These are phyloP conservation scores for Thyridium curvatum DNA, from an alignment of 2,329 filamentous ascomycete species.

Conservation along the genomic window DNA sequence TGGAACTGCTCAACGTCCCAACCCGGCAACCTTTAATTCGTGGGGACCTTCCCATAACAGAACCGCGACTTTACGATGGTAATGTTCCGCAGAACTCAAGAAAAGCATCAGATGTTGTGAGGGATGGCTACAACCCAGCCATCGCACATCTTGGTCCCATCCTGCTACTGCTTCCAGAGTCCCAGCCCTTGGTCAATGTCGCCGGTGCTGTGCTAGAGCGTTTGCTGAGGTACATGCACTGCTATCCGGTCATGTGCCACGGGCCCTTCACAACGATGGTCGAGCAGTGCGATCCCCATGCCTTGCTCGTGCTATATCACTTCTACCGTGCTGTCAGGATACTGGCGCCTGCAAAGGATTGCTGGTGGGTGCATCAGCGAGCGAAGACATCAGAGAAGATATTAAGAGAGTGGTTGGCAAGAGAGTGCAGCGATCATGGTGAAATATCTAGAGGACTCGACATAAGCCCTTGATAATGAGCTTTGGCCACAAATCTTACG, in stretches of 20 bases:
- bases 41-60: no score
- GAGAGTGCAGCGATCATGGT: no score
- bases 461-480: no score
- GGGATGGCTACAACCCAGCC: background rate
- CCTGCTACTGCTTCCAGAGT: constrained; percentile 5
- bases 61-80: no score
- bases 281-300: constrained; percentile 3
- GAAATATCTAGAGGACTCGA: no score
- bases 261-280: constrained; percentile 7
- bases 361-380: constrained; percentile 10
- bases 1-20: no score
- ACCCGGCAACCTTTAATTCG: no score
- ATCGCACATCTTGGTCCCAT: constrained; percentile 6
- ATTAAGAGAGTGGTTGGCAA: constrained; percentile 2
- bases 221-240: constrained; percentile 7
- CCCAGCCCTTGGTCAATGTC: background rate
- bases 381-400: constrained; percentile 3
- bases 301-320: constrained; percentile 9
- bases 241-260: constrained; percentile 8
- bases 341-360: constrained; percentile 3
- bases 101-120: no score
- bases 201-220: background rate
- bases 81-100: no score
- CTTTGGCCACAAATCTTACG: no score
- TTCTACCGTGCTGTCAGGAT: constrained; percentile 9